phyloP scores from a whole-genome alignment of 805 yeast genomes.

The Starmerella sirachaensis region DNA sequence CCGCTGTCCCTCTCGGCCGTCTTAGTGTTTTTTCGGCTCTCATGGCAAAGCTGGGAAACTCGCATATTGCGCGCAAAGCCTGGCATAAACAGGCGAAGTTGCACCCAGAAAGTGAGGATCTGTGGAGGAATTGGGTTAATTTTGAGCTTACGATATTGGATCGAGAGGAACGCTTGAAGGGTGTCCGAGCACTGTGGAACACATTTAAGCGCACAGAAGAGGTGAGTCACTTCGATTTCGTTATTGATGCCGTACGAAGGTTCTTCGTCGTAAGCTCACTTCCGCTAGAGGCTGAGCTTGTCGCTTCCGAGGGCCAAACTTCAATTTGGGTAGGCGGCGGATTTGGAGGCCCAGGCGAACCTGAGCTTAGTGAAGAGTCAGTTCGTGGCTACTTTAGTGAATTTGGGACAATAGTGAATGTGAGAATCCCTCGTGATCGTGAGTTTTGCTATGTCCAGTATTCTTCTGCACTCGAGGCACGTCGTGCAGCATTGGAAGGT shows the following conservation, averaged over 20 bases:
- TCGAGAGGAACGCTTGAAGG: neutral
- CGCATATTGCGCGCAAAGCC: slow-evolving; percentile 2
- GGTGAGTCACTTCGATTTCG: too few species aligned
- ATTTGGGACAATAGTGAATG: neutral
- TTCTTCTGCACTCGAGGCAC: too few species aligned
- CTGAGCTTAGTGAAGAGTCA: neutral
- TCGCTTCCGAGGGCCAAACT: neutral
- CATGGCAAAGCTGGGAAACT: neutral
- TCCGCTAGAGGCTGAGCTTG: slow-evolving; percentile 1
- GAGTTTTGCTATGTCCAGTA: slow-evolving; percentile 2
- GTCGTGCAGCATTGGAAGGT: too few species aligned
- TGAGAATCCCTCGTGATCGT: neutral
- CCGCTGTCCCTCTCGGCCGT: neutral
- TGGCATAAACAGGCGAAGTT: neutral
- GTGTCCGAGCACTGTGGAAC: neutral
- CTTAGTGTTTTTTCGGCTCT: neutral
- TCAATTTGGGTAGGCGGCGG: slow-evolving; percentile 4
- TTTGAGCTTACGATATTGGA: neutral
- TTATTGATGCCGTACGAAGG: too few species aligned
- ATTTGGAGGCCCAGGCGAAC: too few species aligned
- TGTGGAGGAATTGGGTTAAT: slow-evolving; percentile 1
- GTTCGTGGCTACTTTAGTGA: neutral
- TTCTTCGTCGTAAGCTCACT: too few species aligned
- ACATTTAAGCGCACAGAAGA: too few species aligned
- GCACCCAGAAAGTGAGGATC: neutral